These are phyloP conservation scores for Bonia amplexicaulis DNA, from an alignment of 176 grass and related monocot genomes.

Conservation along the genomic window DNA sequence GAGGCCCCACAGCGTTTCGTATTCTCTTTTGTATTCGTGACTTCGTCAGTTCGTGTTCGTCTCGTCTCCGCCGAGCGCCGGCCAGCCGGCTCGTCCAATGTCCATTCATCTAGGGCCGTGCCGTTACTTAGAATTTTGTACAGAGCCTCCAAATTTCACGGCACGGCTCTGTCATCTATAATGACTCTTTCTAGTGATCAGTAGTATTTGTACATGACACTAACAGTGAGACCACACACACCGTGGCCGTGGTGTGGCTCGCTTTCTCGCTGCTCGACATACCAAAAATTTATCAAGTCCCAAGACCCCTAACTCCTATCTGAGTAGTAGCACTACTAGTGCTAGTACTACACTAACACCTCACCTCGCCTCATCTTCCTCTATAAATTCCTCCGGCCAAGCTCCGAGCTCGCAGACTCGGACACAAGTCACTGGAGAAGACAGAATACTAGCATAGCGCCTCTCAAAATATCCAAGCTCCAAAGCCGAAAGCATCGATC, in stretches of 20 bases:
- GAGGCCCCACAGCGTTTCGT: too few species aligned
- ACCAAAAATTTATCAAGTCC: neutral
- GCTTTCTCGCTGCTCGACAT: slow-evolving; percentile 1
- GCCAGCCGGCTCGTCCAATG: too few species aligned
- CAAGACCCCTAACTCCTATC: neutral
- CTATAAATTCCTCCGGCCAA: slow-evolving; percentile 35
- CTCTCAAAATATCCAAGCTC: slow-evolving; percentile 19
- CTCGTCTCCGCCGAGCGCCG: too few species aligned
- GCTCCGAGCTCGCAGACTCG: slow-evolving; percentile 28
- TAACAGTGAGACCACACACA: neutral
- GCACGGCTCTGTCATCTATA: too few species aligned
- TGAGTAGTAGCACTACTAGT: neutral
- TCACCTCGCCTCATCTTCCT: neutral
- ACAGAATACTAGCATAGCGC: neutral
- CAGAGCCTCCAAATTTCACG: too few species aligned
- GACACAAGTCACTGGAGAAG: slow-evolving; percentile 5
- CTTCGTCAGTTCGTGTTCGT: too few species aligned
- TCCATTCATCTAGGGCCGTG: too few species aligned
- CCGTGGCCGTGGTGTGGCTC: neutral
- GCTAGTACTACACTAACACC: neutral
- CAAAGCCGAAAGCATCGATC: neutral
- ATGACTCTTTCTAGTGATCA: too few species aligned
- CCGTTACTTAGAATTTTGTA: too few species aligned
- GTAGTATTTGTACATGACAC: too few species aligned
- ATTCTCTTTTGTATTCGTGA: too few species aligned